Evolutionary conservation across 2,329 filamentous ascomycete genomes (phyloP).

Genomic region (Fusarium acutatum): DNA sequence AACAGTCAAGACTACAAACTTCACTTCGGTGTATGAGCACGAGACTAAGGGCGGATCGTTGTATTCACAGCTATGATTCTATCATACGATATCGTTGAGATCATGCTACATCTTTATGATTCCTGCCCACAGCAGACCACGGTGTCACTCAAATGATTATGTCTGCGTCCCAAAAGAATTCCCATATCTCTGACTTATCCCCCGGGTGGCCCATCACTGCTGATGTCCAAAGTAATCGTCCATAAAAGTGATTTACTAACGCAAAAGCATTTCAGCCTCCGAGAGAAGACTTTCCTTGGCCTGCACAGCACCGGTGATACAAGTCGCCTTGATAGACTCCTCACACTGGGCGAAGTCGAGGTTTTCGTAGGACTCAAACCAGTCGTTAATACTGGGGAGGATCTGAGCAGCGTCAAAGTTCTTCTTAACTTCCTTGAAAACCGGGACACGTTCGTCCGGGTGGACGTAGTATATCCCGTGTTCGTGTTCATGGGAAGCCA

Average conservation of each 20-base stretch:
- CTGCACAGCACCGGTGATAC: accelerated
- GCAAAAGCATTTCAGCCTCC: accelerated
- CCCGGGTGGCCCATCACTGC: no score
- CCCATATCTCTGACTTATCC: no score
- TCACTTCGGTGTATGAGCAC: no score
- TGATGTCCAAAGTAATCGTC: neutral
- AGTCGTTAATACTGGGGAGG: neutral
- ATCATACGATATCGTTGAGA: no score
- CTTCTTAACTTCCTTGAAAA: neutral
- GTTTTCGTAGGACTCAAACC: neutral
- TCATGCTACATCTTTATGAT: no score
- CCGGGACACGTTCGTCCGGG: neutral
- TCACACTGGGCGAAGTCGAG: neutral
- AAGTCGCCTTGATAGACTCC: neutral
- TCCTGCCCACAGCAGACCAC: no score
- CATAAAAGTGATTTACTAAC: neutral
- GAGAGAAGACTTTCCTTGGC: accelerated
- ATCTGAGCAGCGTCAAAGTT: neutral
- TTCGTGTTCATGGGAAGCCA: neutral
- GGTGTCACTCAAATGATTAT: no score
- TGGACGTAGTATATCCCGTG: neutral
- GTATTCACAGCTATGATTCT: neutral
- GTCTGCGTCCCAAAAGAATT: no score
- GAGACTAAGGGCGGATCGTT: neutral
- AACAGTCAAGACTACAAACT: no score